Percentiles rank a stretch among this genome's conserved stretches.
phyloP scores from a whole-genome alignment of 257 asterid species.

The Solanum ossicruentum region DNA sequence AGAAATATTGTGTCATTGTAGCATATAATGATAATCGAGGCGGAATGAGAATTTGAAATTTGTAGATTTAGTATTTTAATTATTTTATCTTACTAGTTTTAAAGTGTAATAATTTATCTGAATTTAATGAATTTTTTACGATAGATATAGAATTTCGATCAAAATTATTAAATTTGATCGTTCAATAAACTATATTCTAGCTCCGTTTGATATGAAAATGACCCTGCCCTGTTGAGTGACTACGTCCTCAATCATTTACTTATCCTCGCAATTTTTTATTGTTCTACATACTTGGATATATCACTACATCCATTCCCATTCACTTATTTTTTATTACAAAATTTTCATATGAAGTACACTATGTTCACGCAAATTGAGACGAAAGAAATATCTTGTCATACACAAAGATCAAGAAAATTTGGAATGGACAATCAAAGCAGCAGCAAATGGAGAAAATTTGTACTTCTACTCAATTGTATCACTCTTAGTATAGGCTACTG shows the following conservation, averaged over 20 bases:
- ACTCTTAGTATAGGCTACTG: constrained; percentile 7
- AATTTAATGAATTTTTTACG: background rate
- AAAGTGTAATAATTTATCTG: background rate
- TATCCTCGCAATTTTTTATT: background rate
- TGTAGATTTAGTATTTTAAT: background rate
- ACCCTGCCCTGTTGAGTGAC: background rate
- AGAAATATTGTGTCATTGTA: background rate
- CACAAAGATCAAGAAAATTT: background rate
- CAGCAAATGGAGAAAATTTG: background rate
- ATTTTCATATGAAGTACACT: background rate
- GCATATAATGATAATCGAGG: background rate
- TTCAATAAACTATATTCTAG: background rate
- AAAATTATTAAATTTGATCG: background rate
- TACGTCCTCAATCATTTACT: background rate
- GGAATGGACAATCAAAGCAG: background rate
- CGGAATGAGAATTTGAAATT: background rate
- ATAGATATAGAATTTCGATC: background rate
- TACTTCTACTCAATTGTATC: constrained; percentile 9
- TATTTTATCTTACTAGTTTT: background rate
- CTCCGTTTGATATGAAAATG: background rate
- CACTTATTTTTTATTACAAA: background rate
- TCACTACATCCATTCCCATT: background rate
- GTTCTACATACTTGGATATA: background rate
- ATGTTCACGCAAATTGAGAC: background rate
- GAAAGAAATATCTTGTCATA: background rate